Conservation (phyloP, 352 stramenopile species). For the Blastocystis sp. region DNA sequence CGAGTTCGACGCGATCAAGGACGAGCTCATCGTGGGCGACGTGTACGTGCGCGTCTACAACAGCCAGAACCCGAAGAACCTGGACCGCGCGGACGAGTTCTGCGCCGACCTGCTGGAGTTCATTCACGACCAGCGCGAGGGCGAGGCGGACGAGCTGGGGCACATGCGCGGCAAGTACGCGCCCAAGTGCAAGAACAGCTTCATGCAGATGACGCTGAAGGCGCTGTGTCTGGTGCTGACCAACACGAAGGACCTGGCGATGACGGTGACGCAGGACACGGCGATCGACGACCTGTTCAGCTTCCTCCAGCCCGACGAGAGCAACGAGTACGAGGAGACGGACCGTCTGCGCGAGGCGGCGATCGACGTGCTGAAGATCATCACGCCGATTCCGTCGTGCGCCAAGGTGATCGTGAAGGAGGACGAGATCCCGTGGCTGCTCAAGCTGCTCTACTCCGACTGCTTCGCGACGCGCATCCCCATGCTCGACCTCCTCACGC, state of each 20-base stretch:
- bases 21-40: slow-evolving; percentile 80
- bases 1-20: slow-evolving; percentile 76
- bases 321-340: slow-evolving; percentile 72
- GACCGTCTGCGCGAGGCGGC: slow-evolving; percentile 50
- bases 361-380: slow-evolving; percentile 66
- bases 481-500: slow-evolving; percentile 46
- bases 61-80: slow-evolving; percentile 69
- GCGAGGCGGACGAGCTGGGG: slow-evolving; percentile 55
- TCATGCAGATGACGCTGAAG: slow-evolving; percentile 60
- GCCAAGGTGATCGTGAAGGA: slow-evolving; percentile 64
- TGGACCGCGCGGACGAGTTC: slow-evolving; percentile 74
- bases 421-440: slow-evolving; percentile 8
- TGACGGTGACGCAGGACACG: slow-evolving; percentile 34
- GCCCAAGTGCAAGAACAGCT: slow-evolving; percentile 65
- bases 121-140: slow-evolving; percentile 67
- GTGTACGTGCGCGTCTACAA: slow-evolving; percentile 78
- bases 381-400: slow-evolving; percentile 53
- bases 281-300: slow-evolving; percentile 57
- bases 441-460: slow-evolving; percentile 71
- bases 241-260: slow-evolving; percentile 67
- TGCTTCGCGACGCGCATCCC: slow-evolving; percentile 40
- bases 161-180: slow-evolving; percentile 52
- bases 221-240: slow-evolving; percentile 64
- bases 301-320: slow-evolving; percentile 68
- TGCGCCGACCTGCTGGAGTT: slow-evolving; percentile 73